Evolutionary conservation across 352 stramenopile species (phyloP), one percentile per base, ranked within the genome.

Genomic region (Albugo laibachii): DNA sequence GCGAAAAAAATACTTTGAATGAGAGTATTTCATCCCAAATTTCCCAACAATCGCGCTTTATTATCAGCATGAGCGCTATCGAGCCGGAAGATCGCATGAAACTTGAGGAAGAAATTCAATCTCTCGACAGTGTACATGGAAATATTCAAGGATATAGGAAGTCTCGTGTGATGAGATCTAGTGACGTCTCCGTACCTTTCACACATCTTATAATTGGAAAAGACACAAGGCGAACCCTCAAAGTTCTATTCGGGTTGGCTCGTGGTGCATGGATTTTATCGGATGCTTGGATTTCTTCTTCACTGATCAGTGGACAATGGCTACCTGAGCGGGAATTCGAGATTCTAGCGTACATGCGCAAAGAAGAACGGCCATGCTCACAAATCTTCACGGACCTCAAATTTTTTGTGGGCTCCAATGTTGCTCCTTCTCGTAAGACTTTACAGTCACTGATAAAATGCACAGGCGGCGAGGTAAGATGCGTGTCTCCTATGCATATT

Each of bases 161-260:
- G 54, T 59, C 69, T 15, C 71, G 74, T 11, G 67, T 89, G n/a
- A 69, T 85, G 19, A 85, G 85, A 53, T 83, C 69, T 37, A 48
- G 78, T 2, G 77, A 85, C 16, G 83, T 84, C 41, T 58, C 69
- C 5, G 66, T 70, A 18, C 65, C 59, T 11, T 66, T 89, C 20
- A 89, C 77, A 13, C 77, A 89, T 39, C 59, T 89, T 21, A 69
- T 89, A 35, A 69, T 85, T 12, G 71, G 69, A 5, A 60, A 66
- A 37, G 65, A 79, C 15, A 59, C 66, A 16, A 80, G 68, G 60
- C 70, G 77, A 19, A 89, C 77, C 13, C 81, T 89, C 54, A 89
- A 89, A 62, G 70, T 86, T 34, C 52, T 89, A 2, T 89, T 89
- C 43, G 77, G 71, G 15, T 80, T 89, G 45, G 77, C 77, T 12